Base-by-base conservation (phyloP, 2,329 filamentous ascomycete species). In the Penicillium sp. region DNA sequence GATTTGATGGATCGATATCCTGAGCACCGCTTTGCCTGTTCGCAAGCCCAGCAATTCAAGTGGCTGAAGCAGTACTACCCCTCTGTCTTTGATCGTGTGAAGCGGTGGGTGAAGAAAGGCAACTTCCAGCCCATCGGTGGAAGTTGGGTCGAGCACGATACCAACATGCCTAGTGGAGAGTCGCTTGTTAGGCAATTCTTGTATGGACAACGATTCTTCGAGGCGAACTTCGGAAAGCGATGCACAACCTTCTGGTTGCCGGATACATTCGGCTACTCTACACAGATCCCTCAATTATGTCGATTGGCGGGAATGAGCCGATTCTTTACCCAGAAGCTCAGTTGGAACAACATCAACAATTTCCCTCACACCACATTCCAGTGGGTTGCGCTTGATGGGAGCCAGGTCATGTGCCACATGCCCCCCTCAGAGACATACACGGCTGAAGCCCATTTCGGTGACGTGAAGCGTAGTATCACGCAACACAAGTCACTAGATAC, bases 291-390 rank as follows among this genome's bases (percentile, higher is more conserved):
- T 11, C 93, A 99, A 66, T 77, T 99, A 35, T 97, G 90, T 67
- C 87, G 92, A 3, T 76, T 96, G 25, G 88, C 93, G n/a, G 92
- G 90, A 16, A 97, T 99, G 93, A 88, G 82, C 50, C 83, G 92
- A 29, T 99, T 99, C 77, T 87, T 99, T 64, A 99, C 93, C 0
- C 93, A 99, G 71, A 99, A 99, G 75, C 78, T 99, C 52, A 97
- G 92, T 76, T 99, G 93, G 93, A 97, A 97, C 76, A 97, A 97
- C 69, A 97, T 97, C 79, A 97, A 97, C 75, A 95, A 88, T 65
- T 99, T 97, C 74, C 93, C 93, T 0, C 93, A 97, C 67, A 97
- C 93, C 5, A 97, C 93, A 0, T 99, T 99, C 78, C 95, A 95
- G 71, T 99, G 93, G 93, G 91, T 99, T 28, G 83, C 90, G 11